Percentiles rank a stretch among this genome's conserved stretches.
Conservation (phyloP, 78 protist species). For the Ministeria vibrans region DNA sequence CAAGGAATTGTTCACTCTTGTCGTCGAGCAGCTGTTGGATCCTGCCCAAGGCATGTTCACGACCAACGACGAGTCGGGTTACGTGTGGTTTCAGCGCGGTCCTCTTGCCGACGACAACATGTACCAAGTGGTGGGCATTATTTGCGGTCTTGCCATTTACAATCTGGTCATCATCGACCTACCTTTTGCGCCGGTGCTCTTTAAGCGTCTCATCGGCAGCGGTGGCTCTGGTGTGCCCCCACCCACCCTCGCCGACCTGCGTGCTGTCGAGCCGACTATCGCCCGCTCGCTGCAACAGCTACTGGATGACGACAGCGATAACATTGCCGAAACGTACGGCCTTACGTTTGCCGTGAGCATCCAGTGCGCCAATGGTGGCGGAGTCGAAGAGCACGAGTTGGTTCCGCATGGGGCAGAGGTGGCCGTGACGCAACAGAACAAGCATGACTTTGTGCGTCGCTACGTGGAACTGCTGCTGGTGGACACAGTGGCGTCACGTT, state of each 20-base stretch:
- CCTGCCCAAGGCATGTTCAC: constrained; percentile 74
- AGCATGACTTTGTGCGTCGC: constrained; percentile 7
- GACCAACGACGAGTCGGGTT: constrained; percentile 42
- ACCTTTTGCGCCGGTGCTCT: constrained; percentile 84
- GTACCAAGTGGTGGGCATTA: constrained; percentile 58
- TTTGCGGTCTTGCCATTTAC: constrained; percentile 95
- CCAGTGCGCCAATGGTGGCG: constrained; percentile 8
- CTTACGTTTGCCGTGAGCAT: background rate
- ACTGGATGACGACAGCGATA: constrained; percentile 47
- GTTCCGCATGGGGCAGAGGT: constrained; percentile 6
- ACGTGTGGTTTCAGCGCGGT: constrained; percentile 61
- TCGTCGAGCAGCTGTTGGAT: constrained; percentile 79
- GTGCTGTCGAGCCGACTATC: background rate
- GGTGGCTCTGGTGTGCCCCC: too few species aligned
- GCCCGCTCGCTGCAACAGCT: constrained; percentile 27
- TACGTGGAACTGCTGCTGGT: constrained; percentile 2
- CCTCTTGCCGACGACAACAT: background rate
- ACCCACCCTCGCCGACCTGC: background rate
- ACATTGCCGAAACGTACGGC: constrained; percentile 36
- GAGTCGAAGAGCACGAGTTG: background rate
- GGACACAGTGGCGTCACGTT: background rate
- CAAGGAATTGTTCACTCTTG: constrained; percentile 94
- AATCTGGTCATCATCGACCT: constrained; percentile 90
- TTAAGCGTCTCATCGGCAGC: constrained; percentile 54
- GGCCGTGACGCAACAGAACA: background rate